phyloP scores from a whole-genome alignment of 441 rosid genomes.

The Croton laevigatus region DNA sequence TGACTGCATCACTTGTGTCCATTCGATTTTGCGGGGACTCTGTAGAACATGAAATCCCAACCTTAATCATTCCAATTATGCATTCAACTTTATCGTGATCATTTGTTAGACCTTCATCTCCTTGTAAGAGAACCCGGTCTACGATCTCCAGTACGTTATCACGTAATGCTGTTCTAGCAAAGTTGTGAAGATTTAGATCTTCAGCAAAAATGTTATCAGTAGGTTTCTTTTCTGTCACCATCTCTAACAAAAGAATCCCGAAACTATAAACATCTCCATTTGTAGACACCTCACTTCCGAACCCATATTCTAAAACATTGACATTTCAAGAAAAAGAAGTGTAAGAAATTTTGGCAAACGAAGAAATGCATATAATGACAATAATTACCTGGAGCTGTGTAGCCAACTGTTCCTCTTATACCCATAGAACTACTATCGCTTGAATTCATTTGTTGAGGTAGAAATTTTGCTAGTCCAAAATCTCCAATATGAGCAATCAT shows the following conservation, averaged over 20 bases:
- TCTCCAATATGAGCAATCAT: background rate
- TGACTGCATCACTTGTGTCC: constrained; percentile 5
- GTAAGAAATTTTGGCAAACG: no score
- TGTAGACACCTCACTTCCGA: constrained; percentile 2
- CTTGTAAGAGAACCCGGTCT: background rate
- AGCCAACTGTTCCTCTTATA: constrained; percentile 6
- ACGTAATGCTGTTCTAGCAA: background rate
- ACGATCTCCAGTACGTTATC: background rate
- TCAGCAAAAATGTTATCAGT: background rate
- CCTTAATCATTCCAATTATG: background rate
- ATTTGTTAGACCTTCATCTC: background rate
- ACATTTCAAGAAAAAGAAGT: no score
- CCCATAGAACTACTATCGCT: background rate
- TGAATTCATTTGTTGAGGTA: background rate
- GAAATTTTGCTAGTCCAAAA: constrained; percentile 5
- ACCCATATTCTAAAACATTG: background rate
- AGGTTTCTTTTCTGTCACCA: background rate
- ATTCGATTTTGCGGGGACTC: constrained; percentile 5
- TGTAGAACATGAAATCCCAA: constrained; percentile 10
- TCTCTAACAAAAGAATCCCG: background rate
- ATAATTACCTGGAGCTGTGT: background rate
- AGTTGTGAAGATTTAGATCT: background rate
- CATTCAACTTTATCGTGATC: background rate
- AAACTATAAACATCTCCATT: constrained; percentile 15
- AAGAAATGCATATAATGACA: no score